Evolutionary conservation across 495 filamentous ascomycete genomes (phyloP).

Genomic region (Trichocladium uniseriatum): DNA sequence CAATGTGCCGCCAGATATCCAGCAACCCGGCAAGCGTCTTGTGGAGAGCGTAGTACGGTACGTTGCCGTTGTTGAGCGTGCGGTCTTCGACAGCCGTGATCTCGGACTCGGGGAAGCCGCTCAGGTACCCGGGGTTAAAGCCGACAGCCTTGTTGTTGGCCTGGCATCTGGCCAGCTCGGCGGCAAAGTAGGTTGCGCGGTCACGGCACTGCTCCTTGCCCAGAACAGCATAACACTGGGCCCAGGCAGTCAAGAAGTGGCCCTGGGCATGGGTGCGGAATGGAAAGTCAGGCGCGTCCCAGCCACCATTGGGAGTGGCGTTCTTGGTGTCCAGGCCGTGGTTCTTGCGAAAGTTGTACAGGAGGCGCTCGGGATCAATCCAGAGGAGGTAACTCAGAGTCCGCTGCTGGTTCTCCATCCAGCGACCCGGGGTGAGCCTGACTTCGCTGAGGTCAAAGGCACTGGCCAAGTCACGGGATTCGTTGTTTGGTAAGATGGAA

Average conservation of each 20-base stretch:
- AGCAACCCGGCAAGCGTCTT: slow-evolving; percentile 20
- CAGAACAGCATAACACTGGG: slow-evolving; percentile 8
- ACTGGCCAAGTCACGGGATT: too few relatives aligned
- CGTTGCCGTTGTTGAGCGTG: slow-evolving; percentile 11
- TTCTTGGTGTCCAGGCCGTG: slow-evolving; percentile 27
- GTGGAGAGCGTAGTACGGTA: slow-evolving; percentile 19
- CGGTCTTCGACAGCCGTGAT: slow-evolving; percentile 22
- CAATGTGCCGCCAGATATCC: slow-evolving; percentile 28
- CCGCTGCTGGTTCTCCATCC: slow-evolving; percentile 29
- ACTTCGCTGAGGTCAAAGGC: slow-evolving; percentile 27
- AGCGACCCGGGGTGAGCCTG: slow-evolving; percentile 23
- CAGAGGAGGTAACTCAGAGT: slow-evolving; percentile 29
- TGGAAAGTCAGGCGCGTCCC: slow-evolving; percentile 33
- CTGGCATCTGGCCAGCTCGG: slow-evolving; percentile 31
- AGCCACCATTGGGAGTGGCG: slow-evolving; percentile 26
- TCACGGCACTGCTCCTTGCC: slow-evolving; percentile 23
- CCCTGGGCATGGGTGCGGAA: slow-evolving; percentile 33
- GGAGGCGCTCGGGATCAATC: slow-evolving; percentile 27
- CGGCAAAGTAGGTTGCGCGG: slow-evolving; percentile 27
- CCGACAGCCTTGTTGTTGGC: slow-evolving; percentile 27
- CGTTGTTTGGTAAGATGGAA: too few relatives aligned
- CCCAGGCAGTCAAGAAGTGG: slow-evolving; percentile 29
- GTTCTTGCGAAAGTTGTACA: slow-evolving; percentile 32
- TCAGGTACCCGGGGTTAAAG: slow-evolving; percentile 25
- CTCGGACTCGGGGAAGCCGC: slow-evolving; percentile 33